These are phyloP conservation scores for Yamadazyma pseudoaaseri DNA, from an alignment of 1,139 yeast species.

Conservation along the genomic window DNA sequence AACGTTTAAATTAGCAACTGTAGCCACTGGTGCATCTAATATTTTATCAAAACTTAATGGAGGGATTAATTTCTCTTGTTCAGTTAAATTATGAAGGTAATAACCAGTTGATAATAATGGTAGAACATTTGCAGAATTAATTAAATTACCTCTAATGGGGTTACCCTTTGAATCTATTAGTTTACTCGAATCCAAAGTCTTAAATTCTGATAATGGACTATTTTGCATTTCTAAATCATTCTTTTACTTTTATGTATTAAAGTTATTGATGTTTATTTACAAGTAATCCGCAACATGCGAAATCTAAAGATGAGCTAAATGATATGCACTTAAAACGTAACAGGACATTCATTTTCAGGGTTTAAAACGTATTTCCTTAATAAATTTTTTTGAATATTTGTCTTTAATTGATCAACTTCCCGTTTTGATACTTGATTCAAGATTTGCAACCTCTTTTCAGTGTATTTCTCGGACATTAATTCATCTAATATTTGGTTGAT, in stretches of 20 bases:
- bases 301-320: too few species aligned
- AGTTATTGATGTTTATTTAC: too few species aligned
- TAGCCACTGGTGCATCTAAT: slow-evolving; percentile 31
- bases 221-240: too few species aligned
- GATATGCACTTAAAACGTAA: slow-evolving; percentile 10
- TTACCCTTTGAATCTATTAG: slow-evolving; percentile 12
- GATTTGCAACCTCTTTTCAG: slow-evolving; percentile 23
- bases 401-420: slow-evolving; percentile 22
- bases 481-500: slow-evolving; percentile 34
- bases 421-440: slow-evolving; percentile 25
- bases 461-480: slow-evolving; percentile 30
- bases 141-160: slow-evolving; percentile 7
- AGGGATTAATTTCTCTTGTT: slow-evolving; percentile 19
- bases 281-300: too few species aligned
- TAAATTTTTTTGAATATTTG: slow-evolving; percentile 36
- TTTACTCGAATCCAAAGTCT: slow-evolving; percentile 2
- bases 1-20: slow-evolving; percentile 28
- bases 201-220: too few species aligned
- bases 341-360: slow-evolving; percentile 37
- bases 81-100: slow-evolving; percentile 11
- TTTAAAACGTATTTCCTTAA: slow-evolving; percentile 42
- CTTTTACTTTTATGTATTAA: too few species aligned
- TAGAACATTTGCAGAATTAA: slow-evolving; percentile 8
- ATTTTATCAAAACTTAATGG: slow-evolving; percentile 25
- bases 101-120: slow-evolving; percentile 14